Percentiles rank a stretch among this genome's conserved stretches.
phyloP scores from a whole-genome alignment of 495 filamentous ascomycete genomes.

The Cladorrhinum samala region DNA sequence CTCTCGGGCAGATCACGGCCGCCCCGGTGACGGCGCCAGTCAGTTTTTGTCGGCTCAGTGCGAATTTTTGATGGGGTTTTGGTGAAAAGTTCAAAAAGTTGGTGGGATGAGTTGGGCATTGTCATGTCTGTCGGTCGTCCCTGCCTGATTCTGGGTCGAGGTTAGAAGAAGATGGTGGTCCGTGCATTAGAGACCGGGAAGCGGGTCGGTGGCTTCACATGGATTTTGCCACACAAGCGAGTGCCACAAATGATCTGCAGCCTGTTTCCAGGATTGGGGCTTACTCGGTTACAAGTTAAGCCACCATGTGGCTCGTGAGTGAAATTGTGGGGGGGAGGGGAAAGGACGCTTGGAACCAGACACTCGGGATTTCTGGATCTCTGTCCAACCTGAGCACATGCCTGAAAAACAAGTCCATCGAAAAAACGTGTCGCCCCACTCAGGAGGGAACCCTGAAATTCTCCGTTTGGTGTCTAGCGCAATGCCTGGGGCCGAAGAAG shows the following conservation, averaged over 20 bases:
- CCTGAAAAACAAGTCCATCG: too few relatives aligned
- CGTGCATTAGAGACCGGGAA: conserved; percentile 7
- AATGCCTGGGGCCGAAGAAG: background rate
- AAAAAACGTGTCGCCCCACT: background rate
- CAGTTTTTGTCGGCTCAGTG: background rate
- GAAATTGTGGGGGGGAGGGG: background rate
- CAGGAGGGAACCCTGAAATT: background rate
- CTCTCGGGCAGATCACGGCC: background rate
- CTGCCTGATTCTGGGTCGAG: conserved; percentile 11
- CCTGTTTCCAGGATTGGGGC: too few relatives aligned
- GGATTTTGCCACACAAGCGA: conserved; percentile 1
- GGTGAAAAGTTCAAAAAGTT: background rate
- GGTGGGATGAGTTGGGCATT: conserved; percentile 16
- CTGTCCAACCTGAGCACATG: background rate
- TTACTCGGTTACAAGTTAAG: too few relatives aligned
- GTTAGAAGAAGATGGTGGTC: conserved; percentile 18
- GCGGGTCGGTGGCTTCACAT: background rate
- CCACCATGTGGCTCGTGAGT: conserved; percentile 16
- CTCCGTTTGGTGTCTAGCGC: conserved; percentile 2
- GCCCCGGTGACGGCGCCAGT: too few relatives aligned
- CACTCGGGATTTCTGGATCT: conserved; percentile 15
- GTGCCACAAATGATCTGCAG: background rate
- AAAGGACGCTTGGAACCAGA: conserved; percentile 14
- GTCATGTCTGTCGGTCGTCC: background rate
- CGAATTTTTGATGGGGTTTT: too few relatives aligned